Conservation (phyloP, 768 basidiomycete species). For the Russula dissimulans region DNA sequence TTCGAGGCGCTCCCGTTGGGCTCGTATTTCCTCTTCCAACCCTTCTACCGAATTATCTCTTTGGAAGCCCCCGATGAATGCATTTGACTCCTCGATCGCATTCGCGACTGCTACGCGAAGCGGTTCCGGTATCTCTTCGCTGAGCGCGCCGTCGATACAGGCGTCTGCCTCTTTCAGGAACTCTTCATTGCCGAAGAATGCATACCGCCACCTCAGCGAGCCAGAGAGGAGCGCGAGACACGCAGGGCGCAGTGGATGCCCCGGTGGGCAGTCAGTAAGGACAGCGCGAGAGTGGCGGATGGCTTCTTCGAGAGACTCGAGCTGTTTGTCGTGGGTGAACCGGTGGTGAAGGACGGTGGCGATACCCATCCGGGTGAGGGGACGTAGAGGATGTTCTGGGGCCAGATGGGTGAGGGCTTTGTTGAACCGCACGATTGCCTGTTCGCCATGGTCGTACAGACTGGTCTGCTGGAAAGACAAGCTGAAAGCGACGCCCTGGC, state of each 20-base stretch:
- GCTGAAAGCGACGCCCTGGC: background rate
- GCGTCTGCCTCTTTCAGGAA: conserved; percentile 1
- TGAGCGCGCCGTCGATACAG: background rate
- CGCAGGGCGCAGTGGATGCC: background rate
- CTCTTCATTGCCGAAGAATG: conserved; percentile 1
- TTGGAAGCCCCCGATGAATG: background rate
- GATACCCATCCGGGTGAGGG: background rate
- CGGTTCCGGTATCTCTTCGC: background rate
- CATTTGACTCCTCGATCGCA: background rate
- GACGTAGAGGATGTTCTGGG: background rate
- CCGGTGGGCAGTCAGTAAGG: background rate
- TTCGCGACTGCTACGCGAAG: background rate
- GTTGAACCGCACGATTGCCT: background rate
- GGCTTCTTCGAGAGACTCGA: background rate
- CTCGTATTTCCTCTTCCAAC: background rate
- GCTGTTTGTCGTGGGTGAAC: conserved; percentile 1
- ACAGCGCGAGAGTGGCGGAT: background rate
- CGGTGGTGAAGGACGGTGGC: background rate
- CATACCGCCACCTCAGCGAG: background rate
- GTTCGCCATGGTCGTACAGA: background rate
- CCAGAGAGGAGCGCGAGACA: conserved; percentile 5
- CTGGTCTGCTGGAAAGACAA: conserved; percentile 3
- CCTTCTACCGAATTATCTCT: background rate
- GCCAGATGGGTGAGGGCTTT: background rate
- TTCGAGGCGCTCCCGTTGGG: background rate